Base-by-base conservation (phyloP, 257 asterid species). In the Mentha longifolia region DNA sequence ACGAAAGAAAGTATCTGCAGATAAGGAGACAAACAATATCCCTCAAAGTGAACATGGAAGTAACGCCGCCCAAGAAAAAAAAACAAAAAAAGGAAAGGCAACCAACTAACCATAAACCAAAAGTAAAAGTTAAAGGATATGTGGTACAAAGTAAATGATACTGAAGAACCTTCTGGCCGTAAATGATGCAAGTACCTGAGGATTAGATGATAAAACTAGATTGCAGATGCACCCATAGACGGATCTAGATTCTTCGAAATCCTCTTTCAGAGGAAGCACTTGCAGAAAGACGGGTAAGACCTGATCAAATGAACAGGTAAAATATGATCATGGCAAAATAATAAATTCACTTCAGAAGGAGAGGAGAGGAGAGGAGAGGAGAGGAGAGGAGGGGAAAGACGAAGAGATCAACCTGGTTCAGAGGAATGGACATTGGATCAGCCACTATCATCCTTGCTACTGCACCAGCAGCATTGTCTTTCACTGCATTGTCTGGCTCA, bases 381-480 rank as follows among this genome's bases (percentile, higher is more conserved):
- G 7, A 11, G 35, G 9, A 22, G 15, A 15, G 3, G 4, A 4
- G 33, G 15, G 7, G 13, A 15, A 30, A 39, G 43, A 39, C 17
- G 25, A 67, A 69, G 70, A 71, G 39, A 59, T 12, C 71, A 70
- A 95, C 99, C 95, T 95, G 99, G 82, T 85, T 80, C 65, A 95
- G 77, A 9, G 97, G 97, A 71, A 95, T 81, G 39, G 97, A 79
- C 79, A 92, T 95, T 9, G 97, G 95, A 67, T 95, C 88, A 76
- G 88, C 87, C 87, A 86, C 80, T 60, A 95, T 95, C 97, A 95
- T 92, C 85, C 97, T 84, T 78, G 99, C 96, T 77, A 95, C 99
- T 20, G 99, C 99, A 77, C 99, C 99, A 65, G 97, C 97, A 46
- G 99, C 98, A 80, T 95, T 95, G 80, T 95, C 98, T 78, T 89